Conservation (phyloP, 768 basidiomycete genomes). For the Mrakia frigida region DNA sequence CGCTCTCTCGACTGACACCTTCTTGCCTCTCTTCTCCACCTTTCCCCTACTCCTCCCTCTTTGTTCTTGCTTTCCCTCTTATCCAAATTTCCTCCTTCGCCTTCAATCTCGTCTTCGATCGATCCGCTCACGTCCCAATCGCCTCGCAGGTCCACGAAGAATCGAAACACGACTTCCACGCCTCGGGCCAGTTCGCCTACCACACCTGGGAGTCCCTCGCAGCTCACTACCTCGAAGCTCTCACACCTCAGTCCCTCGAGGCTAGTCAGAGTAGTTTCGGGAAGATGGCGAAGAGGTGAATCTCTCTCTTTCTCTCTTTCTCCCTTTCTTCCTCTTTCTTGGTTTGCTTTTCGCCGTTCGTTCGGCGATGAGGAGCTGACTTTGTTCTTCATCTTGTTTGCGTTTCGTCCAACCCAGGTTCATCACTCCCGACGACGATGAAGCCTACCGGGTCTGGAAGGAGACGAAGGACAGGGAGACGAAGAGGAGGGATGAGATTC, state of each 20-base stretch:
- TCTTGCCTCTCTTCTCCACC: background rate
- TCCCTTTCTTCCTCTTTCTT: background rate
- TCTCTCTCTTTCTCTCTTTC: background rate
- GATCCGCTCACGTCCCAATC: no score
- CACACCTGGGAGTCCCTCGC: constrained; percentile 46
- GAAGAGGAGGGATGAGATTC: background rate
- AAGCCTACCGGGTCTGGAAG: constrained; percentile 5
- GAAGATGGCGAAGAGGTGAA: constrained; percentile 32
- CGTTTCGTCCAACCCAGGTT: background rate
- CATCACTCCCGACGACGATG: constrained; percentile 15
- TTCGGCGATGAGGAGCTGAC: background rate
- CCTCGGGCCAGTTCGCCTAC: constrained; percentile 36
- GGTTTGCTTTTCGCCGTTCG: background rate
- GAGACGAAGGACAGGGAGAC: background rate
- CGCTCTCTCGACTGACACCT: no score
- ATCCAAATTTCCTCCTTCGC: no score
- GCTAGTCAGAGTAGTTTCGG: constrained; percentile 41
- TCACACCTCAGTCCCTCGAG: constrained; percentile 40
- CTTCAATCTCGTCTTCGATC: no score
- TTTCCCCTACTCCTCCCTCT: no score
- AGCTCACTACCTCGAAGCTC: constrained; percentile 41
- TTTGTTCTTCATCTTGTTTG: background rate
- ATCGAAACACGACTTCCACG: constrained; percentile 23
- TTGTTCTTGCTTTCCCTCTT: background rate
- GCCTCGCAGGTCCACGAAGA: constrained; percentile 37